Conservation (phyloP, 2,329 filamentous ascomycete genomes). For the Stachybotrys echinatus region DNA sequence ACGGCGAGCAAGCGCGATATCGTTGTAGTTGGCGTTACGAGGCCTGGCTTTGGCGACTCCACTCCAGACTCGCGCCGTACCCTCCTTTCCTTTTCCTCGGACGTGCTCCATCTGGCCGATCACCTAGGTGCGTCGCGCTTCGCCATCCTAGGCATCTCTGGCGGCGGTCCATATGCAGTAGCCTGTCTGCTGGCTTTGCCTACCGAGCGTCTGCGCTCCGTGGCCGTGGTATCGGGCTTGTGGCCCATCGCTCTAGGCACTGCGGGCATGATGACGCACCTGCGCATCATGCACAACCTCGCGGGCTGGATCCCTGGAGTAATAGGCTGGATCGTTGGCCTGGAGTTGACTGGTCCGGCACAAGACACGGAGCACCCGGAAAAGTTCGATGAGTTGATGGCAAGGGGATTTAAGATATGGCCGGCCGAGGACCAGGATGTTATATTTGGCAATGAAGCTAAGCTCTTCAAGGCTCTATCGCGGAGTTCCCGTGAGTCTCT, state of each 20-base stretch:
- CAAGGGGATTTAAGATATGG: background rate
- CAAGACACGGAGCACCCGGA: slow-evolving; percentile 7
- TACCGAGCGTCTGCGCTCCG: slow-evolving; percentile 4
- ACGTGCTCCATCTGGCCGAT: slow-evolving; percentile 19
- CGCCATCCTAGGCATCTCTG: slow-evolving; percentile 20
- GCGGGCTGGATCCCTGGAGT: slow-evolving; percentile 7
- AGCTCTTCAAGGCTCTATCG: background rate
- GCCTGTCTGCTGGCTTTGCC: slow-evolving; percentile 15
- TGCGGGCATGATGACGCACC: slow-evolving; percentile 8
- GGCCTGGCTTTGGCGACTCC: slow-evolving; percentile 30
- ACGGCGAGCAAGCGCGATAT: slow-evolving; percentile 8
- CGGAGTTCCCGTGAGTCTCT: background rate
- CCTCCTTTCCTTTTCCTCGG: slow-evolving; percentile 19
- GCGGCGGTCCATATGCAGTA: slow-evolving; percentile 22
- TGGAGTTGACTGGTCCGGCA: slow-evolving; percentile 4
- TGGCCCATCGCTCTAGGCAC: slow-evolving; percentile 7
- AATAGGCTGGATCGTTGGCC: slow-evolving; percentile 3
- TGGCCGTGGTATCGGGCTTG: slow-evolving; percentile 9
- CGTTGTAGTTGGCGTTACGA: slow-evolving; percentile 25
- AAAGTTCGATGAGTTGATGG: background rate
- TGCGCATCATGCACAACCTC: slow-evolving; percentile 7
- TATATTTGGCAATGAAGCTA: background rate
- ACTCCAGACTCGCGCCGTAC: slow-evolving; percentile 19
- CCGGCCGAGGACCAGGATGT: background rate
- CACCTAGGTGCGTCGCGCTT: slow-evolving; percentile 14